phyloP scores from a whole-genome alignment of 371 early-diverging fungal genomes.

The Circinella minor region DNA sequence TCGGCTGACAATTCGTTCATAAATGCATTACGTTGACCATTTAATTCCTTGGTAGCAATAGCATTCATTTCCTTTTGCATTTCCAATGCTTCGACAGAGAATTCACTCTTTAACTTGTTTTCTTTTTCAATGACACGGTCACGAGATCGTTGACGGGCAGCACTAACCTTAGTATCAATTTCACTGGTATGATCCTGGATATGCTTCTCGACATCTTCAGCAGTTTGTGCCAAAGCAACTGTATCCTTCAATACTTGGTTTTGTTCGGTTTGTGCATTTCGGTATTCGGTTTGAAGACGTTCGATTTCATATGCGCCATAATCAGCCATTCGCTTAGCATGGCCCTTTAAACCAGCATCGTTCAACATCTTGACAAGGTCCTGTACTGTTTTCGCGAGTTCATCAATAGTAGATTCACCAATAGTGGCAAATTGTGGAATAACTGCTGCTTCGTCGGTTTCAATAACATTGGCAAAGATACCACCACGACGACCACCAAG shows the following conservation, averaged over 20 bases:
- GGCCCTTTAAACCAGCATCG: slow-evolving; percentile 45
- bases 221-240: slow-evolving; percentile 1
- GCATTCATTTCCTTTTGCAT: slow-evolving; percentile 31
- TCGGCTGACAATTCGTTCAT: slow-evolving; percentile 43
- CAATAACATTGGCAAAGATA: slow-evolving; percentile 40
- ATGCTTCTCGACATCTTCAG: slow-evolving; percentile 22
- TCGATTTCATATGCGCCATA: slow-evolving; percentile 41
- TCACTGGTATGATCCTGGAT: slow-evolving; percentile 26
- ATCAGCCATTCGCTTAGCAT: slow-evolving; percentile 45
- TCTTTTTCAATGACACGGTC: slow-evolving; percentile 42
- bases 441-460: slow-evolving; percentile 28
- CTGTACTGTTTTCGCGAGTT: slow-evolving; percentile 36
- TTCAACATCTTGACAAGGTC: slow-evolving; percentile 41
- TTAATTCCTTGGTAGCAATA: slow-evolving; percentile 41
- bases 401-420: slow-evolving; percentile 29
- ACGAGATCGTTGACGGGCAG: slow-evolving; percentile 20
- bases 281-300: slow-evolving; percentile 29
- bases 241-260: slow-evolving; percentile 19
- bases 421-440: slow-evolving; percentile 25
- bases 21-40: slow-evolving; percentile 43
- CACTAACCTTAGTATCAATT: slow-evolving; percentile 20
- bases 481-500: slow-evolving; percentile 13
- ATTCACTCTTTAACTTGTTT: slow-evolving; percentile 43
- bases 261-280: slow-evolving; percentile 30
- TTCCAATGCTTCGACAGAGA: slow-evolving; percentile 35